Percentiles rank a stretch among this genome's conserved stretches.
These are phyloP conservation scores for Apiotrichum veenhuisii DNA, from an alignment of 1,284 basidiomycete species.

Conservation along the genomic window DNA sequence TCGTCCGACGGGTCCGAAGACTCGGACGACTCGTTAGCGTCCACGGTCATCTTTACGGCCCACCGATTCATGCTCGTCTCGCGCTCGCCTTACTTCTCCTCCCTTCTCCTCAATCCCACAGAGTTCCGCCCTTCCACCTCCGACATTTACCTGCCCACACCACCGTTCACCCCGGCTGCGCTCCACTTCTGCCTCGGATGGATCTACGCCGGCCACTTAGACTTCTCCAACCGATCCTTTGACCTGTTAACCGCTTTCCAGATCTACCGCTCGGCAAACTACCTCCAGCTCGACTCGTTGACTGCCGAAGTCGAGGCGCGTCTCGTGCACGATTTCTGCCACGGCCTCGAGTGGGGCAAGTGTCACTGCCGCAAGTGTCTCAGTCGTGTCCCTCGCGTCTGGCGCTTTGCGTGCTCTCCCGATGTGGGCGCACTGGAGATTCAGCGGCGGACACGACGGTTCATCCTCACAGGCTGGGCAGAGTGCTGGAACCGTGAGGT, in stretches of 20 bases:
- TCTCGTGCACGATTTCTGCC: slow-evolving; percentile 78
- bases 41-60: slow-evolving; percentile 76
- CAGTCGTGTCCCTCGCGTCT: slow-evolving; percentile 68
- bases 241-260: slow-evolving; percentile 88
- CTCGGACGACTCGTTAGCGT: slow-evolving; percentile 34
- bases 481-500: slow-evolving; percentile 85
- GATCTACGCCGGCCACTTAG: slow-evolving; percentile 83
- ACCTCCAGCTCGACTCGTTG: slow-evolving; percentile 72
- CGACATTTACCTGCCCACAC: slow-evolving; percentile 71
- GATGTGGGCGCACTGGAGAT: slow-evolving; percentile 72
- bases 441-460: slow-evolving; percentile 65
- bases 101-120: slow-evolving; percentile 43
- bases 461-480: slow-evolving; percentile 73
- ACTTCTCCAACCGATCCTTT: slow-evolving; percentile 87
- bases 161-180: slow-evolving; percentile 91
- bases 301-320: slow-evolving; percentile 74
- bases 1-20: slow-evolving; percentile 30
- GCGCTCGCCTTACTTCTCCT: slow-evolving; percentile 81
- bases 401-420: slow-evolving; percentile 68
- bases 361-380: slow-evolving; percentile 78
- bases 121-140: slow-evolving; percentile 50
- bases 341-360: slow-evolving; percentile 74
- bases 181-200: slow-evolving; percentile 87
- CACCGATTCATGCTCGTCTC: slow-evolving; percentile 90
- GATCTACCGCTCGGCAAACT: slow-evolving; percentile 77